These are phyloP conservation scores for Boletus rufocinnamomeus DNA, from an alignment of 768 basidiomycete genomes.

Conservation along the genomic window DNA sequence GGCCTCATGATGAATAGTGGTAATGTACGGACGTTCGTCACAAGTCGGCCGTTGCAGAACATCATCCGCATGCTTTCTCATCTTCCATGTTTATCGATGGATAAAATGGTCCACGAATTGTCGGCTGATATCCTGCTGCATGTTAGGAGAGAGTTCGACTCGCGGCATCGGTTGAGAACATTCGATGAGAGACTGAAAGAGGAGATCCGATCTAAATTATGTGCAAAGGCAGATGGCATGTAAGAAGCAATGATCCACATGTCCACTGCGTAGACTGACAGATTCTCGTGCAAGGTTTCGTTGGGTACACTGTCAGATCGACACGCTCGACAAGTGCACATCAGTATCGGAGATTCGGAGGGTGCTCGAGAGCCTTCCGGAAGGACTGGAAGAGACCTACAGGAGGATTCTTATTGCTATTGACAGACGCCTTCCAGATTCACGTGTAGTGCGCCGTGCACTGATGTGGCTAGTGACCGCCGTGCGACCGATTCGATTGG, in stretches of 20 bases:
- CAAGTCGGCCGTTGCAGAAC: slow-evolving; percentile 10
- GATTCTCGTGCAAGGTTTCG: no score
- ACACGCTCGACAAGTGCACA: no score
- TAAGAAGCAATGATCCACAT: no score
- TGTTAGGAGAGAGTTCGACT: slow-evolving; percentile 13
- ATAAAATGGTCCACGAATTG: neutral
- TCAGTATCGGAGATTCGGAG: no score
- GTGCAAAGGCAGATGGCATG: no score
- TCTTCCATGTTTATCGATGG: no score
- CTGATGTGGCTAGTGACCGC: slow-evolving; percentile 17
- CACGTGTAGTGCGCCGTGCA: slow-evolving; percentile 2
- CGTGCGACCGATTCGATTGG: slow-evolving; percentile 9
- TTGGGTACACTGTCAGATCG: no score
- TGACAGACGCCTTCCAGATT: neutral
- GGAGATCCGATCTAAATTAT: no score
- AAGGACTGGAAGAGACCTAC: no score
- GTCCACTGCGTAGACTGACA: no score
- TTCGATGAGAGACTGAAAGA: neutral
- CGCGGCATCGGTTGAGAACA: slow-evolving; percentile 3
- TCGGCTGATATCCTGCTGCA: slow-evolving; percentile 13
- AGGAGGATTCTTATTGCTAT: slow-evolving; percentile 14
- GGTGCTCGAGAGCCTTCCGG: no score
- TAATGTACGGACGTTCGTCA: slow-evolving; percentile 4
- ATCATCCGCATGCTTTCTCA: slow-evolving; percentile 1
- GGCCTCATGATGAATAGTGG: slow-evolving; percentile 3